Percentiles rank a stretch among this genome's conserved stretches.
Conservation (phyloP, 2,329 filamentous ascomycete species). For the Chrysoporthe austroafricana region DNA sequence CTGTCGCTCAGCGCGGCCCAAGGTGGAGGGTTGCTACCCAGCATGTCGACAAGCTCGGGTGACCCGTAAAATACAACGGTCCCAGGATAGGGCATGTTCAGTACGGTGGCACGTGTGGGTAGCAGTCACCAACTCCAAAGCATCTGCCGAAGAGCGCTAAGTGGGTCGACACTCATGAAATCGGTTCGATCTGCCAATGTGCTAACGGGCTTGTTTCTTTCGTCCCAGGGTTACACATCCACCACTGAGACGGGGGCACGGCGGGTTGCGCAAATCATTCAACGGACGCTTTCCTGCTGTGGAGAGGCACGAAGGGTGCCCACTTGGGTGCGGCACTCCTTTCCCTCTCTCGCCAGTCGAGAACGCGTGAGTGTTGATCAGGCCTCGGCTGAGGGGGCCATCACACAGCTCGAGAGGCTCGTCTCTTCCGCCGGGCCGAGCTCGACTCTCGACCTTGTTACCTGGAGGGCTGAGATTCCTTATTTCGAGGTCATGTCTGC, state of each 20-base stretch:
- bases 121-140: neutral
- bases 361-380: neutral
- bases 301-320: neutral
- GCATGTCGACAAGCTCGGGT: neutral
- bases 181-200: neutral
- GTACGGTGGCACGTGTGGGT: neutral
- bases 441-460: neutral
- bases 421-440: neutral
- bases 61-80: neutral
- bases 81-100: neutral
- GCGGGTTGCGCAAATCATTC: neutral
- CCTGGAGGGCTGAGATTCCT: neutral
- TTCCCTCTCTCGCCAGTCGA: neutral
- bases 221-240: neutral
- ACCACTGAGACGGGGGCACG: neutral
- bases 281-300: neutral
- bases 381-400: neutral
- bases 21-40: neutral
- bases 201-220: neutral
- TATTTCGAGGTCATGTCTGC: neutral
- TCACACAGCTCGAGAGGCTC: neutral
- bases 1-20: neutral
- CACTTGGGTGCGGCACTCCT: neutral
- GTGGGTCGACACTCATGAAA: neutral
- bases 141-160: neutral